These are phyloP conservation scores for Jackrogersella minutella DNA, from an alignment of 495 filamentous ascomycete genomes.

Conservation along the genomic window DNA sequence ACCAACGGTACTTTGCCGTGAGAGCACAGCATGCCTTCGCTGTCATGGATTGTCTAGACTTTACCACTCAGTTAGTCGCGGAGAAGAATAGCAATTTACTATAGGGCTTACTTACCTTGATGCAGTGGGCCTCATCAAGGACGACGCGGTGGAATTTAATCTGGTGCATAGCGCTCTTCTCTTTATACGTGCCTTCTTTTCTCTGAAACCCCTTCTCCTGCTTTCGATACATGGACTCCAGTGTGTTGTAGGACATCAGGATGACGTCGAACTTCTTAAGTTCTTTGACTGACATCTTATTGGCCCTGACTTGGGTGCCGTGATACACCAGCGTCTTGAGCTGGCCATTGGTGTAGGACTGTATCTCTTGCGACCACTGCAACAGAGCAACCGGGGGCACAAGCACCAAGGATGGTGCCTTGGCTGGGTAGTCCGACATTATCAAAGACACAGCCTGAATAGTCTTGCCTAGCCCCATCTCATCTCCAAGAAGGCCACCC, in stretches of 20 bases:
- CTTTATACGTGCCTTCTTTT: constrained; percentile 71
- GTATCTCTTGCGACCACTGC: constrained; percentile 96
- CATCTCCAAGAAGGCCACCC: constrained; percentile 90
- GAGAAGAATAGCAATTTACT: background rate
- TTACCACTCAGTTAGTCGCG: constrained; percentile 33
- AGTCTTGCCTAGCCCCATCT: constrained; percentile 99
- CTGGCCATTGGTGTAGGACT: constrained; percentile 87
- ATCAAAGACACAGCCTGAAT: constrained; percentile 96
- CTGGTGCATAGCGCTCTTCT: constrained; percentile 86
- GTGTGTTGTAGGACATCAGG: constrained; percentile 93
- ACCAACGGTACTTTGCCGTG: constrained; percentile 88
- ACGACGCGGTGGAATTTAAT: constrained; percentile 90
- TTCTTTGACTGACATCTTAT: constrained; percentile 73
- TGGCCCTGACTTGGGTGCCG: constrained; percentile 82
- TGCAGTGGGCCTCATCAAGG: constrained; percentile 95
- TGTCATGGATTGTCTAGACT: constrained; percentile 80
- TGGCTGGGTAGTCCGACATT: constrained; percentile 93
- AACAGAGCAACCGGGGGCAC: constrained; percentile 95
- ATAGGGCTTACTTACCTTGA: constrained; percentile 72
- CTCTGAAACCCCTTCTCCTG: constrained; percentile 90
- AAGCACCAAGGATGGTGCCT: constrained; percentile 82
- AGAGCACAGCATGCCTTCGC: constrained; percentile 95
- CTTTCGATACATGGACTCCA: constrained; percentile 91
- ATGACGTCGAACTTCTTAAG: constrained; percentile 87
- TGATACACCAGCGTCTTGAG: constrained; percentile 91